Conservation (phyloP, 495 filamentous ascomycete species). For the Gamarada debralockiae region DNA sequence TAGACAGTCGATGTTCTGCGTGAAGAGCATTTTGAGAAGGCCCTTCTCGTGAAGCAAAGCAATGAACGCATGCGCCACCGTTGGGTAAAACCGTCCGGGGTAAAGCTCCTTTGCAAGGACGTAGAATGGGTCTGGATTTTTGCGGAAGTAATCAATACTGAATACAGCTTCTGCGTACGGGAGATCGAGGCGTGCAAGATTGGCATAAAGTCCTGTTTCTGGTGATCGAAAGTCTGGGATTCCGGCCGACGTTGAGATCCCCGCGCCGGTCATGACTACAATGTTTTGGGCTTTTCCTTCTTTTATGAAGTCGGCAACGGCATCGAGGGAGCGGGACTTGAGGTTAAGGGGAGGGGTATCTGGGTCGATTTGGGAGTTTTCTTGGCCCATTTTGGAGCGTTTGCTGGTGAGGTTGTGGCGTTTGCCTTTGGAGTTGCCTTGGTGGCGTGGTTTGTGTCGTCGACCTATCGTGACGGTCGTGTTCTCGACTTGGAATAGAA, state of each 20-base stretch:
- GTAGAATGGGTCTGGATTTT: conserved; percentile 89
- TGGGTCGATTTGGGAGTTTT: conserved; percentile 62
- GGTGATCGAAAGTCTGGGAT: conserved; percentile 77
- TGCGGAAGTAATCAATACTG: conserved; percentile 80
- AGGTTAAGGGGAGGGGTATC: conserved; percentile 61
- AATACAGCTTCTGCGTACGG: conserved; percentile 78
- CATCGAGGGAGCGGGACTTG: conserved; percentile 60
- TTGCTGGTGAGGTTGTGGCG: conserved; percentile 2
- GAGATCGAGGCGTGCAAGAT: conserved; percentile 77
- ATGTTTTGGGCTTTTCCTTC: conserved; percentile 56
- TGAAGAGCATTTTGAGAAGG: conserved; percentile 80
- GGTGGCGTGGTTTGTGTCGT: conserved; percentile 18
- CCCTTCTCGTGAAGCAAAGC: conserved; percentile 70
- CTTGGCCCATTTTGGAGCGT: conserved; percentile 60
- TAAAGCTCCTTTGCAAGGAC: conserved; percentile 85
- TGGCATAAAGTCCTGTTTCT: conserved; percentile 74
- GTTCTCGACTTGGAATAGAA: too few relatives aligned
- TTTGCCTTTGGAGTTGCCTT: conserved; percentile 11
- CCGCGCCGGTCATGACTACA: conserved; percentile 75
- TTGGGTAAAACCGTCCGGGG: conserved; percentile 86
- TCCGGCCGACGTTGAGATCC: conserved; percentile 56
- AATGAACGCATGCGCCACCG: conserved; percentile 78
- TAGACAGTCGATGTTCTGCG: conserved; percentile 95
- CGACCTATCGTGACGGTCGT: conserved; percentile 24
- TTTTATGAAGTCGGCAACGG: conserved; percentile 72